These are phyloP conservation scores for Barnettozyma populi DNA, from an alignment of 805 yeast genomes.

Conservation along the genomic window DNA sequence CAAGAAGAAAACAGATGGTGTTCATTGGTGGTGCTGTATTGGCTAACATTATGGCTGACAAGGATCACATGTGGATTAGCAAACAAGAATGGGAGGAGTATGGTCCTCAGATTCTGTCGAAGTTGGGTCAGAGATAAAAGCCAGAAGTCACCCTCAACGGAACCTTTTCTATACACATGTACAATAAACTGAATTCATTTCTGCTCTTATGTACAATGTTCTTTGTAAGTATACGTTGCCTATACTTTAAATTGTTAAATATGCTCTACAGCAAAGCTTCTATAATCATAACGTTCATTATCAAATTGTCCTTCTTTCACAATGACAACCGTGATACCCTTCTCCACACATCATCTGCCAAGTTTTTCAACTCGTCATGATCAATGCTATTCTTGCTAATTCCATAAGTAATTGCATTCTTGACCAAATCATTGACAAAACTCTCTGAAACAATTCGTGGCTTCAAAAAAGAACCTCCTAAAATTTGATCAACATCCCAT, in stretches of 20 bases:
- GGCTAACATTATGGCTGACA: slow-evolving; percentile 97
- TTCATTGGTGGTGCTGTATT: slow-evolving; percentile 97
- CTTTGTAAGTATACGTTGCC: too few relatives aligned
- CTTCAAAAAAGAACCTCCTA: slow-evolving; percentile 58
- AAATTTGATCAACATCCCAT: slow-evolving; percentile 55
- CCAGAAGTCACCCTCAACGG: neutral
- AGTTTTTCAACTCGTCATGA: slow-evolving; percentile 38
- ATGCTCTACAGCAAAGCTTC: neutral
- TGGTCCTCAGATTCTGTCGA: slow-evolving; percentile 77
- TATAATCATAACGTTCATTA: neutral
- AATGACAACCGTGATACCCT: slow-evolving; percentile 29
- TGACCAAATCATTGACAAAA: slow-evolving; percentile 64
- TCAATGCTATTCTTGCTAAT: slow-evolving; percentile 38
- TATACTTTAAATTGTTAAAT: too few relatives aligned
- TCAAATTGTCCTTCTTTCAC: neutral
- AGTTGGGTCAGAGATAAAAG: slow-evolving; percentile 82
- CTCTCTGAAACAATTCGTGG: slow-evolving; percentile 69
- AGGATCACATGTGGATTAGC: slow-evolving; percentile 96
- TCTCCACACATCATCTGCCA: slow-evolving; percentile 56
- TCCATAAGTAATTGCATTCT: slow-evolving; percentile 75
- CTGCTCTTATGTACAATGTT: neutral
- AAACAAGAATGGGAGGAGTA: slow-evolving; percentile 98
- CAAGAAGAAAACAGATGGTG: slow-evolving; percentile 98
- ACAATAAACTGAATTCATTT: neutral
- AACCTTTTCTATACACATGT: neutral